phyloP scores from a whole-genome alignment of 768 basidiomycete genomes.

The Coprinopsis strossmayeri region DNA sequence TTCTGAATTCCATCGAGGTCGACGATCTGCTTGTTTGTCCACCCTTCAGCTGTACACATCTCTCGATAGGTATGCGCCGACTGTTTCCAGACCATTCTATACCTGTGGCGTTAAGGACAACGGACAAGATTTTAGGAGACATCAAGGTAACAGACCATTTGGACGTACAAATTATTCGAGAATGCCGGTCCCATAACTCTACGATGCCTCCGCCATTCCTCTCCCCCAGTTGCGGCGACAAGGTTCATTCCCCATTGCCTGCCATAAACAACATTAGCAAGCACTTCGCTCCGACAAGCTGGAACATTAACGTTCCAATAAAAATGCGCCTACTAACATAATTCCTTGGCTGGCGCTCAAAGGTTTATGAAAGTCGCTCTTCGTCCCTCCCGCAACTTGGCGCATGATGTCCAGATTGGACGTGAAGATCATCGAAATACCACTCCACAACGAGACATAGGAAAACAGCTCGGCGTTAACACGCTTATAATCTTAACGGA shows the following conservation, averaged over 20 bases:
- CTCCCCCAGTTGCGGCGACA: slow-evolving; percentile 32
- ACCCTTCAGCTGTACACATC: slow-evolving; percentile 31
- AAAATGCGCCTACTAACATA: slow-evolving; percentile 25
- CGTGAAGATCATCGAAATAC: slow-evolving; percentile 31
- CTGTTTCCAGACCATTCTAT: slow-evolving; percentile 35
- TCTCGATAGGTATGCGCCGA: slow-evolving; percentile 30
- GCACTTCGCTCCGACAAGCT: too few species aligned
- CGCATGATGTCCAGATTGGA: slow-evolving; percentile 41
- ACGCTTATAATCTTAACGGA: slow-evolving; percentile 30
- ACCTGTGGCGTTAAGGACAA: slow-evolving; percentile 24
- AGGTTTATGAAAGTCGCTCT: slow-evolving; percentile 35
- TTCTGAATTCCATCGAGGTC: slow-evolving; percentile 25
- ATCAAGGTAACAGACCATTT: slow-evolving; percentile 4
- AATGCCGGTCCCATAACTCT: slow-evolving; percentile 40
- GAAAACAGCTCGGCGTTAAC: slow-evolving; percentile 34
- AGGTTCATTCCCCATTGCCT: slow-evolving; percentile 44
- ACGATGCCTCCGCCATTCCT: slow-evolving; percentile 40
- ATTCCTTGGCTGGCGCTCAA: slow-evolving; percentile 22
- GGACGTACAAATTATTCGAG: slow-evolving; percentile 29
- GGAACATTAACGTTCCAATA: too few species aligned
- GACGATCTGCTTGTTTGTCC: slow-evolving; percentile 21
- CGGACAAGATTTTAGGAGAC: not conserved
- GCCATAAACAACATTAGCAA: not conserved
- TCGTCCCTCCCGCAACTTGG: slow-evolving; percentile 35
- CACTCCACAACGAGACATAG: slow-evolving; percentile 31